phyloP scores from a whole-genome alignment of 139 green algal species.

The Asterochloris erici region DNA sequence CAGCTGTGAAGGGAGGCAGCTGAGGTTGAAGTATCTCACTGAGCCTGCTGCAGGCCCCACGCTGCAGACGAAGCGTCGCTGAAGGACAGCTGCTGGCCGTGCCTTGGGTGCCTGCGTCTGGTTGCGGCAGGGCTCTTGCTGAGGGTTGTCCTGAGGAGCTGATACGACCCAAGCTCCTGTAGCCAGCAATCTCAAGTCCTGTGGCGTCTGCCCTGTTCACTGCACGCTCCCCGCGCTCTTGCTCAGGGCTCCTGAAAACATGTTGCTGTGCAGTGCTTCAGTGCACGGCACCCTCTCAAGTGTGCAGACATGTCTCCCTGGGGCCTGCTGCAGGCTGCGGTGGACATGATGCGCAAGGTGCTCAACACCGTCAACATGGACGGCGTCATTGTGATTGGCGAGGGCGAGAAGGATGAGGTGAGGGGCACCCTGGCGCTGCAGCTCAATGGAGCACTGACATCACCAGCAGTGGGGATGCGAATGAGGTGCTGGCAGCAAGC shows the following conservation, averaged over 20 bases:
- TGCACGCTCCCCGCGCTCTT: not conserved
- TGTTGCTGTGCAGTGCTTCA: not conserved
- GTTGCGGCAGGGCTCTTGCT: too few relatives aligned
- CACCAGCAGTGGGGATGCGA: not conserved
- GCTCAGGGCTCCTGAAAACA: not conserved
- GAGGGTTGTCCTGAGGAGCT: too few relatives aligned
- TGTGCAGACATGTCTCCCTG: too few relatives aligned
- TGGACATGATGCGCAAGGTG: slow-evolving; percentile 83
- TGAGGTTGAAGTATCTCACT: too few relatives aligned
- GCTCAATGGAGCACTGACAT: not conserved
- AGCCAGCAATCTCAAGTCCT: not conserved
- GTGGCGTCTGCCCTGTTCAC: not conserved
- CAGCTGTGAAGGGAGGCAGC: too few relatives aligned
- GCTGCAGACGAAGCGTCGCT: too few relatives aligned
- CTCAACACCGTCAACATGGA: slow-evolving; percentile 66
- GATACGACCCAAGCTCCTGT: too few relatives aligned
- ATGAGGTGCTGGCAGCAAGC: not conserved
- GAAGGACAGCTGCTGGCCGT: too few relatives aligned
- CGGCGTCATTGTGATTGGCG: slow-evolving; percentile 78
- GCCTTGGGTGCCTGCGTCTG: too few relatives aligned
- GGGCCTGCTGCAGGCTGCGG: slow-evolving; percentile 49
- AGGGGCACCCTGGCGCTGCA: not conserved
- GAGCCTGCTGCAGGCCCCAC: too few relatives aligned
- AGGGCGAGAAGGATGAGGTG: slow-evolving; percentile 79
- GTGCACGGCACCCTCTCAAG: not conserved